Base-by-base conservation (phyloP, 2,329 filamentous ascomycete species). In the Diaporthe sp. region DNA sequence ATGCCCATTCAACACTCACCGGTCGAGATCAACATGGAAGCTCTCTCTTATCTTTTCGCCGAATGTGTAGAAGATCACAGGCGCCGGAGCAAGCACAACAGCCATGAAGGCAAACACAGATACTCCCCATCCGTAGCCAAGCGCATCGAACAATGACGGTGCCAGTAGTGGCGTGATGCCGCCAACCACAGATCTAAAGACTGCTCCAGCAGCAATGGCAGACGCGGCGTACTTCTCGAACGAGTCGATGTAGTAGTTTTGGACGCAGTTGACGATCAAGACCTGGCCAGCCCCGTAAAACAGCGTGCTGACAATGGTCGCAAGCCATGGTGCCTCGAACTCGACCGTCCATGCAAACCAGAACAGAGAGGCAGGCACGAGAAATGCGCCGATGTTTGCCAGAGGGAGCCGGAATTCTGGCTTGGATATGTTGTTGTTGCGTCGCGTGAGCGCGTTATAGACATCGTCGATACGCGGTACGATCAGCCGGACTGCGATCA, bases 241-340 rank as follows among this genome's bases (percentile, higher is more conserved):
- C 22, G 86, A 88, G 54, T 90, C 89, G 17, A 90, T 87, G 4
- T 89, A 84, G 74, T 90, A 90, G 0, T 87, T 87, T 73, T 87
- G 86, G 60, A 87, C 86, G 33, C 87, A 87, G 78, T 87, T 86
- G 77, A 90, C 90, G 2, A 85, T 83, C 8, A 86, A 83, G 60
- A 89, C 85, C 77, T 88, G 85, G 5, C 88, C 89, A 2, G 85
- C 80, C 0, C 87, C 86, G 73, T 90, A 86, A n/a, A 89, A 84
- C 0, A 82, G 78, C 6, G 86, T 87, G 10, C 89, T 89, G 52
- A 89, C 84, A 69, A 90, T 89, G 1, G 81, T 80, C 33, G 80
- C 77, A 4, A 82, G 79, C 81, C 80, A 82, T 66, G 81, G 81
- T 4, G 78, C n/a, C 13, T 77, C 75, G 3, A 66, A 66, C 33